phyloP scores from a whole-genome alignment of 371 early-diverging fungal species.

The Mortierella sp. region DNA sequence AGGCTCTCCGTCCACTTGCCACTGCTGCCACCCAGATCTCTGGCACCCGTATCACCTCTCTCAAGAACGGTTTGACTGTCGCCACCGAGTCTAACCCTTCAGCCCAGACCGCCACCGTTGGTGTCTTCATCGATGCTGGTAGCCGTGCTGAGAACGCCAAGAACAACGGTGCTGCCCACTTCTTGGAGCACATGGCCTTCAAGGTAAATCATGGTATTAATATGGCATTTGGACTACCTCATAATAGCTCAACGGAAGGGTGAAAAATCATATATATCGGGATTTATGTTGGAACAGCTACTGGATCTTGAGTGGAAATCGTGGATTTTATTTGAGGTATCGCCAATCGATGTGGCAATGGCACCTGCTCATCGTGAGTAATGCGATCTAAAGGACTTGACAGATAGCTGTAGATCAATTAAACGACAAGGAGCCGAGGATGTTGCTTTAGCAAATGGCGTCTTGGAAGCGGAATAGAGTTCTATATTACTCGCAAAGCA shows the following conservation, averaged over 20 bases:
- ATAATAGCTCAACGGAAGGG: not conserved
- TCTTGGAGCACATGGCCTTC: slow-evolving; percentile 98
- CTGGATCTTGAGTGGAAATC: not conserved
- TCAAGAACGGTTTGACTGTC: slow-evolving; percentile 95
- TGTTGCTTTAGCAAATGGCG: too few species aligned
- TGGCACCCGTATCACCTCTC: slow-evolving; percentile 81
- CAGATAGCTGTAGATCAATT: not conserved
- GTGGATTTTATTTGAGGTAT: not conserved
- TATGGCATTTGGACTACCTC: not conserved
- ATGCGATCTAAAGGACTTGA: too few species aligned
- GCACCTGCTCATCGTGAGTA: not conserved
- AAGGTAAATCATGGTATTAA: slow-evolving; percentile 72
- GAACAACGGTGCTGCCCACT: slow-evolving; percentile 98
- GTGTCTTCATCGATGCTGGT: slow-evolving; percentile 98
- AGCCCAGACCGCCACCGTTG: slow-evolving; percentile 96
- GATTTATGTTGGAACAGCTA: not conserved
- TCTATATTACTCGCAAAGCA: not conserved
- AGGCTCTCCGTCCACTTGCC: slow-evolving; percentile 71
- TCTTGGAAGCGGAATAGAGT: not conserved
- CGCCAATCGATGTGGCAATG: not conserved
- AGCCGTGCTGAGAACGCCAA: slow-evolving; percentile 90
- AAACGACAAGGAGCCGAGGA: not conserved
- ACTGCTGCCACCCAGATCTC: slow-evolving; percentile 65
- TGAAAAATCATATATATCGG: not conserved
- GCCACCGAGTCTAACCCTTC: slow-evolving; percentile 95